Percentiles rank a stretch among this genome's conserved stretches.
Conservation (phyloP, 73 alveolate genomes). For the Paramecium sexaurelia region DNA sequence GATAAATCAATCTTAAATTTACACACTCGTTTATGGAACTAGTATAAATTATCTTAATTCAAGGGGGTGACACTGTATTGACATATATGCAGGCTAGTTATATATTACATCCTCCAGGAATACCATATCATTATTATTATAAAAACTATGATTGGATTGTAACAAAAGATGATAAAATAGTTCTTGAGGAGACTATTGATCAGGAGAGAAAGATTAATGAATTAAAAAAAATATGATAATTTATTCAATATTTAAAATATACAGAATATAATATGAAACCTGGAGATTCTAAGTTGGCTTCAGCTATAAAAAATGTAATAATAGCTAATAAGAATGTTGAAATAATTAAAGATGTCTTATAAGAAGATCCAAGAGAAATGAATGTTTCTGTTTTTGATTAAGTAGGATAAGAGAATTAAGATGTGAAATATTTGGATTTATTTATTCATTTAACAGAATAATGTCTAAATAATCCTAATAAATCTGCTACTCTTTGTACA, state of each 20-base stretch:
- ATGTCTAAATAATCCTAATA: neutral
- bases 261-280: neutral
- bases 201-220: neutral
- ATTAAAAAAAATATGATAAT: neutral
- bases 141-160: conserved; percentile 6
- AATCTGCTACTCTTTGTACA: neutral
- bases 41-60: neutral
- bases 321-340: neutral
- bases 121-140: conserved; percentile 25
- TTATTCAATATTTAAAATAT: neutral
- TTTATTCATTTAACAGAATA: neutral
- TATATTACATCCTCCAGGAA: conserved; percentile 22
- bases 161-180: neutral
- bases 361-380: neutral
- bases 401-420: neutral
- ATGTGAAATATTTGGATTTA: neutral
- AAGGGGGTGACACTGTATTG: conserved; percentile 54
- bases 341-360: neutral
- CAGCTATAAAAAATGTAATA: neutral
- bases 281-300: neutral
- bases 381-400: neutral
- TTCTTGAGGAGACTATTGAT: neutral
- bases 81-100: neutral
- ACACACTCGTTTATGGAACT: conserved; percentile 21
- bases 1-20: neutral